Evolutionary conservation across 164 flowering plant species (phyloP).

Genomic region (Sedum album): DNA sequence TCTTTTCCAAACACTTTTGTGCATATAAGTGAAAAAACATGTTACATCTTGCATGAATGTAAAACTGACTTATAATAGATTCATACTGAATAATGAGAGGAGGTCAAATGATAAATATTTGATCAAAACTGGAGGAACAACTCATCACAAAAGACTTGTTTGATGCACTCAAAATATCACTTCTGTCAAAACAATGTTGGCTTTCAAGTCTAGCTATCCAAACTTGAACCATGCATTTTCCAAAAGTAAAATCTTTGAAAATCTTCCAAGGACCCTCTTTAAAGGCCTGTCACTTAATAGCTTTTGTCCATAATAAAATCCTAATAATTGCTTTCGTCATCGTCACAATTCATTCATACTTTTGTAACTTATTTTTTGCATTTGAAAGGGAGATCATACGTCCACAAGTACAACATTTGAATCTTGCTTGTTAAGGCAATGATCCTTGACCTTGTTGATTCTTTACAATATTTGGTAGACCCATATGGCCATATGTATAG

Average conservation of each 20-base stretch:
- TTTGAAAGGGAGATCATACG: too few relatives aligned
- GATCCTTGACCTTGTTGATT: background rate
- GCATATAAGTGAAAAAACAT: background rate
- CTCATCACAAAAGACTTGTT: too few relatives aligned
- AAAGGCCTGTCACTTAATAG: background rate
- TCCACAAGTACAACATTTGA: background rate
- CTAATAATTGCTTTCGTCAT: background rate
- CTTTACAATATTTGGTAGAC: background rate
- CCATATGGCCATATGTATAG: background rate
- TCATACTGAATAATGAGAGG: background rate
- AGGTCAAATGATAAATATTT: background rate
- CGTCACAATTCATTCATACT: background rate
- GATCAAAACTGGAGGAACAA: too few relatives aligned
- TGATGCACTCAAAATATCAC: too few relatives aligned
- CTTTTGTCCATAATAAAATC: background rate
- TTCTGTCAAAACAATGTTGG: too few relatives aligned
- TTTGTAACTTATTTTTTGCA: background rate
- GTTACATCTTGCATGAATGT: too few relatives aligned
- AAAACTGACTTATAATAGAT: background rate
- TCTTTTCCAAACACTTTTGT: background rate
- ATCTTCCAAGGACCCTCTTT: background rate
- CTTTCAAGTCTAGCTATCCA: background rate
- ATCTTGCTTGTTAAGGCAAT: constrained; percentile 5
- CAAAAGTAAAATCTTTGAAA: background rate
- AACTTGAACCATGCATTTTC: background rate